Percentiles rank a stretch among this genome's conserved stretches.
Evolutionary conservation across 768 basidiomycete genomes (phyloP).

Genomic region (Russula vinacea): DNA sequence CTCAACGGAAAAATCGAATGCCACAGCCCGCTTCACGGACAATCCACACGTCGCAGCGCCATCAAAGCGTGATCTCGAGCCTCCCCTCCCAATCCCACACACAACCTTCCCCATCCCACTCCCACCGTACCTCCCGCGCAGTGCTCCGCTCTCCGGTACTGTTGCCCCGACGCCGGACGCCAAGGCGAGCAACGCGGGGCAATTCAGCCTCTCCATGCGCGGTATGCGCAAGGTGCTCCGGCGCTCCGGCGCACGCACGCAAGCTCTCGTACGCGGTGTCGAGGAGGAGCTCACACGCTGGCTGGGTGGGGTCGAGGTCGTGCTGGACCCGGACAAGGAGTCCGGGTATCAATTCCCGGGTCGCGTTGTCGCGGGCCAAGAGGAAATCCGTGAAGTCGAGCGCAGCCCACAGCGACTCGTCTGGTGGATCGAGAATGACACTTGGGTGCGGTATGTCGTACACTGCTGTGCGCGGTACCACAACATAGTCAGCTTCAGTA

Average conservation of each 20-base stretch:
- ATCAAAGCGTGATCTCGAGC: conserved; percentile 50
- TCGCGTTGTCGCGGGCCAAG: conserved; percentile 49
- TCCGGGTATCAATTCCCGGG: conserved; percentile 39
- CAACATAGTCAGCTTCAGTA: conserved; percentile 78
- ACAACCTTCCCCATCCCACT: conserved; percentile 76
- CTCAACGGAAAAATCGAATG: conserved; percentile 3
- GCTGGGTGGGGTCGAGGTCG: conserved; percentile 56
- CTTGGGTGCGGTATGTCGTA: conserved; percentile 75
- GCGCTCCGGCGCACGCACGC: conserved; percentile 54
- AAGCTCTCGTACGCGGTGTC: conserved; percentile 62
- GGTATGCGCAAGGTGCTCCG: conserved; percentile 70
- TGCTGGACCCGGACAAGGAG: conserved; percentile 47
- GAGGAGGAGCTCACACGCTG: conserved; percentile 63
- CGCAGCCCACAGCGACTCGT: conserved; percentile 64
- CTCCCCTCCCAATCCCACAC: conserved; percentile 43
- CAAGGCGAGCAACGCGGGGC: conserved; percentile 66
- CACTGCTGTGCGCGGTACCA: conserved; percentile 82
- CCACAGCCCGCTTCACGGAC: conserved; percentile 62
- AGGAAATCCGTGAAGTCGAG: conserved; percentile 60
- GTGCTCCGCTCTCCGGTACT: conserved; percentile 48
- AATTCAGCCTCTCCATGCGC: conserved; percentile 72
- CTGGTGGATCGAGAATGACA: conserved; percentile 68
- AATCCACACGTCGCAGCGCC: conserved; percentile 74
- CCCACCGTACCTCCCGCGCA: conserved; percentile 66
- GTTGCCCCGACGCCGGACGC: conserved; percentile 36